Evolutionary conservation across 2,329 filamentous ascomycete genomes (phyloP), one percentile per base, ranked within the genome.

Genomic region (Trichophyton benhamiae): DNA sequence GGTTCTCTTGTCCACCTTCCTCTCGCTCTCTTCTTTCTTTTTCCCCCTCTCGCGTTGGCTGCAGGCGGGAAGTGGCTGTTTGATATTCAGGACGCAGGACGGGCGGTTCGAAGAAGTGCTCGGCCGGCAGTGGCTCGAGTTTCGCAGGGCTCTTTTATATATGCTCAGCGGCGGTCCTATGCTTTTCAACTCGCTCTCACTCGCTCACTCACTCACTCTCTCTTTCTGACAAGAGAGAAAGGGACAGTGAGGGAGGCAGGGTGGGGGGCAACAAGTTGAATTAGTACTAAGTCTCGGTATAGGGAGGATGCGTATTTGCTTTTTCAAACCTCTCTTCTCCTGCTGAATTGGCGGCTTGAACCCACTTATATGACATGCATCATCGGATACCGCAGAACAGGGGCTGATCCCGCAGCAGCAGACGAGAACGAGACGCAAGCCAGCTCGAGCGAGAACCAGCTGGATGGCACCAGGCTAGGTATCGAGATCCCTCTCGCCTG

Each of bases 311-410:
- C 25, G 27, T 36, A 33, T 55, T 55, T 55, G 52, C 52, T 55
- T 55, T 55, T 55, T 55, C 27, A 55, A 55, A 44, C 41, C 41
- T 44, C 41, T 44, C 33, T 44, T 55, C 52, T 36, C 27, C 52
- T 55, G 52, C 52, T 55, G 52, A 55, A 55, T 55, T 55, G 52
- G 52, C 52, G 52, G 52, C 52, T 33, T 55, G 52, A 55, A 55
- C 27, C 52, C 52, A 55, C 52, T 55, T 55, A 55, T 36, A 55
- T 55, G 52, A 55, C 52, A 55, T 55, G 52, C 52, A 55, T 55
- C 52, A 55, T 55, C 52, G 52, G 52, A 33, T 55, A 55, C 52
- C 52, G 33, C 52, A 55, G 27, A 33, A 20, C 52, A 55, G 52
- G 52, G 52, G 52, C 33, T 55, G 52, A 55, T 55, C 52, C 52